Evolutionary conservation across 768 basidiomycete genomes (phyloP).

Genomic region (Russula lepida): DNA sequence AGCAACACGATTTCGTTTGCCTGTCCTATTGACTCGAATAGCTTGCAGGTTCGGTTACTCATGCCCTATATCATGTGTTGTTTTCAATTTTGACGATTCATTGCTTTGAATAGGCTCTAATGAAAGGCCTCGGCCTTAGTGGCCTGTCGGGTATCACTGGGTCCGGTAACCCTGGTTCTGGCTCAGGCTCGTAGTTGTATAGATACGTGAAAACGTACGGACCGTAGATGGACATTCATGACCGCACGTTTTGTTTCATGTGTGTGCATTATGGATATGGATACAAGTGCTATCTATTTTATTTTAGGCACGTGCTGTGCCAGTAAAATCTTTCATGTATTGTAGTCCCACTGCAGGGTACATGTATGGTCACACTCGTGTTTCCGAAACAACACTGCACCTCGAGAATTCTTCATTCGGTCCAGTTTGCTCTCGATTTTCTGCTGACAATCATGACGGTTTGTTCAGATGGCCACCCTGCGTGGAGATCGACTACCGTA

Average conservation of each 20-base stretch:
- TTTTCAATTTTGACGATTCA: not conserved
- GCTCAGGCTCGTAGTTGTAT: not conserved
- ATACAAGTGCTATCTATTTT: not conserved
- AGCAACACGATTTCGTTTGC: constrained; percentile 50
- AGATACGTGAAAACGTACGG: not conserved
- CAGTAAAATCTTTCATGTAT: not conserved
- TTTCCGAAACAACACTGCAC: not conserved
- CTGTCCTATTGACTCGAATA: constrained; percentile 47
- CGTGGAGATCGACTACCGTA: too few relatives aligned
- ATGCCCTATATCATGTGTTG: not conserved
- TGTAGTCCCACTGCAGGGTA: not conserved
- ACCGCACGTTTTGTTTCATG: not conserved
- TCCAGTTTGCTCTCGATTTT: too few relatives aligned
- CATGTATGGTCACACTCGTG: not conserved
- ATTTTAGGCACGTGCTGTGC: too few relatives aligned
- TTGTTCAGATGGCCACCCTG: too few relatives aligned
- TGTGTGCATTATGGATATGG: not conserved
- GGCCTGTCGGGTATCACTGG: too few relatives aligned
- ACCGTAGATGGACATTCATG: not conserved
- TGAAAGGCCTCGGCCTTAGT: not conserved
- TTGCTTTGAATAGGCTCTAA: not conserved
- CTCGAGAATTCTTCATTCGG: not conserved
- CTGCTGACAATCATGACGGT: too few relatives aligned
- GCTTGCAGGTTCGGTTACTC: constrained; percentile 27
- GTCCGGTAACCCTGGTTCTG: not conserved